phyloP scores from a whole-genome alignment of 2,329 filamentous ascomycete species.

The Clarireedia paspali region DNA sequence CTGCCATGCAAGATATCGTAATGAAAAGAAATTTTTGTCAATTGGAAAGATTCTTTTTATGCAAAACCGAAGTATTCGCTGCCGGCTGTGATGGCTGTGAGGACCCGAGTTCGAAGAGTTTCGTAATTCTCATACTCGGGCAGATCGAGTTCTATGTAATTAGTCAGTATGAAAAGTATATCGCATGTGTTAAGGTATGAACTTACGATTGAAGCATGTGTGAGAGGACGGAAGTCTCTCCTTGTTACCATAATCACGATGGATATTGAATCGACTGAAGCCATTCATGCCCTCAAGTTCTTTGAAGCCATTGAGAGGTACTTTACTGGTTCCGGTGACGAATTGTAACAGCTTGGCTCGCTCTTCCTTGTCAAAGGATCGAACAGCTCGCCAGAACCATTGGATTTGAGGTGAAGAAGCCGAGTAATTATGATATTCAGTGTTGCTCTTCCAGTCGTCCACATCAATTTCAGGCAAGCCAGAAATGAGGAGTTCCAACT shows the following conservation, averaged over 20 bases:
- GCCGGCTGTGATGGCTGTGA: constrained; percentile 95
- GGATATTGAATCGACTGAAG: constrained; percentile 96
- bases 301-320: constrained; percentile 97
- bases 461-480: constrained; percentile 95
- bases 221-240: constrained; percentile 92
- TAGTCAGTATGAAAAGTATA: constrained; percentile 18
- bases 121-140: constrained; percentile 98
- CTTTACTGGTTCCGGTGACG: constrained; percentile 96
- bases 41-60: constrained; percentile 38
- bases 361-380: constrained; percentile 98
- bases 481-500: constrained; percentile 92
- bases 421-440: constrained; percentile 96
- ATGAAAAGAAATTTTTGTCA: constrained; percentile 12
- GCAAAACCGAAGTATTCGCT: constrained; percentile 98
- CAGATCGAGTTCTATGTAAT: constrained; percentile 75
- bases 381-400: constrained; percentile 98
- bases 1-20: constrained; percentile 24
- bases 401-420: constrained; percentile 93
- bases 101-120: constrained; percentile 72
- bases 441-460: constrained; percentile 98
- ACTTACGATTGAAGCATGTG: constrained; percentile 98
- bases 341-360: constrained; percentile 95
- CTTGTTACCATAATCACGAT: constrained; percentile 95
- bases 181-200: background rate
- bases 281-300: constrained; percentile 99